Base-by-base conservation (phyloP, 2,329 filamentous ascomycete genomes). In the Cercospora citrullina region DNA sequence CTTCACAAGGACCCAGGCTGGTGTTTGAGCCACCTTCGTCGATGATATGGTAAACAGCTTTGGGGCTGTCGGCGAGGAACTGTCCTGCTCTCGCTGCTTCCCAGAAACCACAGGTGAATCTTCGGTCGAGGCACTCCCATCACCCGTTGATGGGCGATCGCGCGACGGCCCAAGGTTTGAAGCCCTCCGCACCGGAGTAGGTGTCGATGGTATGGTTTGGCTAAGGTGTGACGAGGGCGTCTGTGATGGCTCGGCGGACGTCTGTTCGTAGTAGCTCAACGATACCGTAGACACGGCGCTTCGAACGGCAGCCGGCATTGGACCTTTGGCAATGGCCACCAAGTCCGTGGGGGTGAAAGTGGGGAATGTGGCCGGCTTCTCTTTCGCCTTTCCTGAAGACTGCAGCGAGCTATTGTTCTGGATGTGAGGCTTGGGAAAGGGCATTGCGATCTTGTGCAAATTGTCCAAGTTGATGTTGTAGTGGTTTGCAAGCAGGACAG, bases 271-370 rank as follows among this genome's bases (percentile, higher is more conserved):
- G 80, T 96, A 98, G 21, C 89, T 87, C 63, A 98, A 81, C 74
- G 89, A 90, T 60, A 98, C 86, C 75, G 91, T 89, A 91, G 90
- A 76, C 33, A 93, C 96, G 65, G 91, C 89, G 69, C 89, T 87
- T 90, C 91, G 96, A 23, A 84, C 80, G 26, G 74, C 65, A 4
- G 77, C 68, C 30, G 80, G 76, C 5, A 79, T 68, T 21, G 80
- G 72, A 57, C 79, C 85, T 65, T 89, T 89, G 62, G 90, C 89
- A 66, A 98, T 83, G 12, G 90, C 87, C 36, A 91, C 88, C 64
- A 99, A 82, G 79, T 99, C 93, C 72, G 94, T 94, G n/a, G 92
- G 91, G 79, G 92, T 89, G 79, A 91, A 86, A 33, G 86, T 83
- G 18, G 55, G 55, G 5, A 84, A 84, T 23, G 86, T 82, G 77